Evolutionary conservation across 106 monocot genomes (phyloP).

Genomic region (Dendrobium chrysotoxum): DNA sequence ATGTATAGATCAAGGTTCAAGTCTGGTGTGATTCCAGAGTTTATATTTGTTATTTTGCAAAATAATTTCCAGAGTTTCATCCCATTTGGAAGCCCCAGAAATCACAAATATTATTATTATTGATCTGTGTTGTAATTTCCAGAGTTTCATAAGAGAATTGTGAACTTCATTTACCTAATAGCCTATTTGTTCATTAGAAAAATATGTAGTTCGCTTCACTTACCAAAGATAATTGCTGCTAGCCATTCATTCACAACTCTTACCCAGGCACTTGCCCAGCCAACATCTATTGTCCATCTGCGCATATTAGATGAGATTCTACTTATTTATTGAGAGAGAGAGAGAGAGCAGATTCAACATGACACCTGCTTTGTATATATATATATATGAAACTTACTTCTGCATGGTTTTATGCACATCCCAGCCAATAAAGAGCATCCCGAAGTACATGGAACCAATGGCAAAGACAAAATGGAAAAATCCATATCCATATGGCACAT

Average conservation of each 20-base stretch:
- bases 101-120: too few species aligned
- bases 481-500: slow-evolving; percentile 82
- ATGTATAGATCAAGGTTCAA: neutral
- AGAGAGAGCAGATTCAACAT: too few species aligned
- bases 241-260: slow-evolving; percentile 86
- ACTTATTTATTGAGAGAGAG: too few species aligned
- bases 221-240: slow-evolving; percentile 68
- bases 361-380: too few species aligned
- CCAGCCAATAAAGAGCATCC: slow-evolving; percentile 89
- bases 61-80: neutral
- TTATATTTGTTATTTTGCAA: neutral
- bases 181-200: neutral
- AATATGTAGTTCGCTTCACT: slow-evolving; percentile 4
- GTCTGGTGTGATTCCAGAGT: neutral
- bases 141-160: neutral
- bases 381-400: slow-evolving; percentile 48
- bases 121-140: too few species aligned
- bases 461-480: slow-evolving; percentile 96
- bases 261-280: slow-evolving; percentile 94
- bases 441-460: slow-evolving; percentile 88
- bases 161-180: neutral
- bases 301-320: neutral
- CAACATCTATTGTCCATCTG: slow-evolving; percentile 96
- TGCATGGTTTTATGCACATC: slow-evolving; percentile 54
- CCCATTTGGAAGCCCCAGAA: neutral